Evolutionary conservation across 2,329 filamentous ascomycete genomes (phyloP).

Genomic region (Trichoderma lentiforme): DNA sequence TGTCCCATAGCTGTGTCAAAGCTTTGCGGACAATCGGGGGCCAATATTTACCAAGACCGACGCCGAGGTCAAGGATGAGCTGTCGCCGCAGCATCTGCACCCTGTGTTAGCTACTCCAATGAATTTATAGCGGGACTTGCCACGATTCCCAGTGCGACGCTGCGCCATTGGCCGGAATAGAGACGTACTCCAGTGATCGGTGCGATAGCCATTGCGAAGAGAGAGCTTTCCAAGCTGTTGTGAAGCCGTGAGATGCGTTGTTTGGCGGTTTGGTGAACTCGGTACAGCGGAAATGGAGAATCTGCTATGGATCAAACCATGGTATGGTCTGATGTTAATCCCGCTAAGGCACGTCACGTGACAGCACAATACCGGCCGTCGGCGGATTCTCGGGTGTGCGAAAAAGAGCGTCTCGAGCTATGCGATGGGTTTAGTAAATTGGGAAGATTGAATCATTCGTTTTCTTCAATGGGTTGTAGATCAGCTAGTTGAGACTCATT

Average conservation of each 20-base stretch:
- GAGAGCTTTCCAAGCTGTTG: constrained; percentile 25
- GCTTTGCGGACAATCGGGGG: neutral
- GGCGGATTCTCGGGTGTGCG: constrained; percentile 21
- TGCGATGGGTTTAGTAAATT: neutral
- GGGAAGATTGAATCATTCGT: constrained; percentile 1
- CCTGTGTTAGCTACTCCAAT: constrained; percentile 9
- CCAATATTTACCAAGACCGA: constrained; percentile 51
- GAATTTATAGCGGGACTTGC: constrained; percentile 32
- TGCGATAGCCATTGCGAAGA: constrained; percentile 50
- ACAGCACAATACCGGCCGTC: constrained; percentile 1
- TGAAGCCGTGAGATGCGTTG: constrained; percentile 22
- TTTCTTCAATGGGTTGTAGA: constrained; percentile 5
- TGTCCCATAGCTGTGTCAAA: neutral
- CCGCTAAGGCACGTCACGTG: constrained; percentile 30
- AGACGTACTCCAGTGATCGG: constrained; percentile 59
- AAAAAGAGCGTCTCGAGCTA: neutral
- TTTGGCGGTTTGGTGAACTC: constrained; percentile 24
- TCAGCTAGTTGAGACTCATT: neutral
- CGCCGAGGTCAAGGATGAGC: constrained; percentile 54
- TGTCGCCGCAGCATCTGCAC: constrained; percentile 57
- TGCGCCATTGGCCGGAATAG: constrained; percentile 31
- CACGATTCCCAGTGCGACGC: constrained; percentile 20
- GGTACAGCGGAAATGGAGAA: constrained; percentile 7
- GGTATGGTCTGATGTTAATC: constrained; percentile 35
- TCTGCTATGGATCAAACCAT: constrained; percentile 19